Conservation (phyloP, 169 alveolate genomes). For the Plasmodium knowlesi region DNA sequence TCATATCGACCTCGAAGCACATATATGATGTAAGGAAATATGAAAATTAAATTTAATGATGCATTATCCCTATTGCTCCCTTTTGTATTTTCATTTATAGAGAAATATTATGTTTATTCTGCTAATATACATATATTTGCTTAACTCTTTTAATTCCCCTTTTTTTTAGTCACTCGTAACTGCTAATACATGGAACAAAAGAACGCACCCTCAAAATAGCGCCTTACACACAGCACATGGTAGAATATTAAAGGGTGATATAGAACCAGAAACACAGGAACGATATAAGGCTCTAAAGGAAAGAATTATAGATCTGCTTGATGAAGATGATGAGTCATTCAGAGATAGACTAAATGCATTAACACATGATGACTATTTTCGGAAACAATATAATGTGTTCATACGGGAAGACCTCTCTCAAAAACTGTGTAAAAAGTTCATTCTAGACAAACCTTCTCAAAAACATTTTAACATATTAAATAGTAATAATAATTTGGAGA, state of each 20-base stretch:
- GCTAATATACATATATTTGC: not conserved
- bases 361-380: not conserved
- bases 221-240: not conserved
- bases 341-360: not conserved
- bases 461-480: not conserved
- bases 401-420: not conserved
- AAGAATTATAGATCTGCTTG: not conserved
- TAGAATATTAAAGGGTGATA: conserved; percentile 10
- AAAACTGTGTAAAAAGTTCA: not conserved
- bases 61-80: not conserved
- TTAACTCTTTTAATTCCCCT: not conserved
- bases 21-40: not conserved
- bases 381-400: not conserved
- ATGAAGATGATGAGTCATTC: not conserved
- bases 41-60: not conserved
- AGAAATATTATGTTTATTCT: not conserved
- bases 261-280: not conserved
- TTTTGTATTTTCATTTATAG: not conserved
- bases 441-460: not conserved
- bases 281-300: not conserved
- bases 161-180: not conserved
- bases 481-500: not conserved
- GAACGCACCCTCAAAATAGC: not conserved
- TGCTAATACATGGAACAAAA: not conserved
- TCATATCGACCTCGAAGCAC: conserved; percentile 2